Conservation (phyloP, 2,329 filamentous ascomycete species). For the Aureobasidium sp. region DNA sequence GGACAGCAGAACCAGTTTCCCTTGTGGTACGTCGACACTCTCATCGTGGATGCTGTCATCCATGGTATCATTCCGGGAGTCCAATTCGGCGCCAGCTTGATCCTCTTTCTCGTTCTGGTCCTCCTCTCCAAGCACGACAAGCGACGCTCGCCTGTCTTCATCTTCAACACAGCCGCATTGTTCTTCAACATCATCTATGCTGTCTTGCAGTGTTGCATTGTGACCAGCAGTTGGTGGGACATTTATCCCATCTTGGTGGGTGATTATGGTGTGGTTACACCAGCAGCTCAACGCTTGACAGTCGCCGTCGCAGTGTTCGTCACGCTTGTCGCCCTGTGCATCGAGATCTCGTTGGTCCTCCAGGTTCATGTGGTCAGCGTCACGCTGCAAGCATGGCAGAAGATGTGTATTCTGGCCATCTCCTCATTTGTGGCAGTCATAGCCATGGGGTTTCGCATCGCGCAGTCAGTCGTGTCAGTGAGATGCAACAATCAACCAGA, state of each 20-base stretch:
- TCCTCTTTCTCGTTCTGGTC: slow-evolving; percentile 60
- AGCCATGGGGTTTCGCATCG: slow-evolving; percentile 49
- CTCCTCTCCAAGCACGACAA: slow-evolving; percentile 61
- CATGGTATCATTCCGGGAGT: slow-evolving; percentile 49
- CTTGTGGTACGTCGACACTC: slow-evolving; percentile 41
- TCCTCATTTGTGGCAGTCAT: slow-evolving; percentile 46
- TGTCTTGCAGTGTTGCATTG: slow-evolving; percentile 52
- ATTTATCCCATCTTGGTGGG: slow-evolving; percentile 54
- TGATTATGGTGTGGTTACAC: slow-evolving; percentile 23
- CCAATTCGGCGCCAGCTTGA: slow-evolving; percentile 61
- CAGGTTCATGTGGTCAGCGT: slow-evolving; percentile 59
- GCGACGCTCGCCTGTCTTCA: slow-evolving; percentile 56
- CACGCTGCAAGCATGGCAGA: slow-evolving; percentile 38
- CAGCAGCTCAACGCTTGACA: slow-evolving; percentile 26
- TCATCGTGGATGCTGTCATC: slow-evolving; percentile 46
- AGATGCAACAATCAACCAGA: slow-evolving; percentile 20
- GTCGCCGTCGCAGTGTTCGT: slow-evolving; percentile 44
- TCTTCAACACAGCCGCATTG: slow-evolving; percentile 59
- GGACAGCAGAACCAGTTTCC: slow-evolving; percentile 40
- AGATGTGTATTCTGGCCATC: slow-evolving; percentile 39
- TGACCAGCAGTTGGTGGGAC: slow-evolving; percentile 53
- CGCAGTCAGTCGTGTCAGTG: slow-evolving; percentile 43
- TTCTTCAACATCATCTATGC: slow-evolving; percentile 54
- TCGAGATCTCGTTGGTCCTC: slow-evolving; percentile 54
- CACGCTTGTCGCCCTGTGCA: slow-evolving; percentile 47